Evolutionary conservation across 2,329 filamentous ascomycete species (phyloP).

Genomic region (Raffaelea arxii): DNA sequence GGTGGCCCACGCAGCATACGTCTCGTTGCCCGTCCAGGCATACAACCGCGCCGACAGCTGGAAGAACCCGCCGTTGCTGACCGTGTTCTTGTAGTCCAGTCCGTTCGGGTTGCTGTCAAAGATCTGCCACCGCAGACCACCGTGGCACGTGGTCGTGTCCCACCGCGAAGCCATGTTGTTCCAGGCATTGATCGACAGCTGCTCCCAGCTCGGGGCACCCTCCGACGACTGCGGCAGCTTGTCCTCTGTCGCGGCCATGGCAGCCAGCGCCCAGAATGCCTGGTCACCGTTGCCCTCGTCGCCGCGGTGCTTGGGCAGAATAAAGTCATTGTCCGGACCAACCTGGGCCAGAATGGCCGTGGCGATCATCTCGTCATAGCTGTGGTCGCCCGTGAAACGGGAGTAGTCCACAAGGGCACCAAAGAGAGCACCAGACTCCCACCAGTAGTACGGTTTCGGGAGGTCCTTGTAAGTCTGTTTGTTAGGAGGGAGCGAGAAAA

Average conservation of each 20-base stretch:
- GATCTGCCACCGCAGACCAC: slow-evolving; percentile 76
- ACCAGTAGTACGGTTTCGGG: slow-evolving; percentile 59
- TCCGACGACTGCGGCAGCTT: slow-evolving; percentile 55
- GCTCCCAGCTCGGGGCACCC: slow-evolving; percentile 60
- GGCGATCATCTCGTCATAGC: slow-evolving; percentile 50
- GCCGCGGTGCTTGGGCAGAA: slow-evolving; percentile 44
- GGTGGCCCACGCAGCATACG: slow-evolving; percentile 56
- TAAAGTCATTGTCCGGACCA: slow-evolving; percentile 49
- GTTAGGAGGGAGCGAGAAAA: neutral
- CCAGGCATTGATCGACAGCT: slow-evolving; percentile 62
- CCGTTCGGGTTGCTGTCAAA: slow-evolving; percentile 63
- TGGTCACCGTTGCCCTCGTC: slow-evolving; percentile 68
- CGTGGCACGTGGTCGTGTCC: slow-evolving; percentile 57
- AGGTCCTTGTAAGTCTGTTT: slow-evolving; percentile 49
- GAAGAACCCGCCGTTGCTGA: slow-evolving; percentile 77
- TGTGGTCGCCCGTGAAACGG: slow-evolving; percentile 52
- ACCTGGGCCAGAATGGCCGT: slow-evolving; percentile 49
- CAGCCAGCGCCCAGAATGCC: slow-evolving; percentile 61
- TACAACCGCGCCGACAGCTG: slow-evolving; percentile 69
- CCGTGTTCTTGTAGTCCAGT: slow-evolving; percentile 73
- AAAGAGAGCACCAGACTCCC: slow-evolving; percentile 56
- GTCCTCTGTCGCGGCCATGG: slow-evolving; percentile 59
- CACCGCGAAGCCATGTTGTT: slow-evolving; percentile 60
- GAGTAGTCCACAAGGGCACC: slow-evolving; percentile 63
- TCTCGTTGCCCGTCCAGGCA: slow-evolving; percentile 56